Evolutionary conservation across 176 grass and related monocot genomes (phyloP), one percentile per base, ranked within the genome.

Genomic region (Bolboschoenus planiculmis): DNA sequence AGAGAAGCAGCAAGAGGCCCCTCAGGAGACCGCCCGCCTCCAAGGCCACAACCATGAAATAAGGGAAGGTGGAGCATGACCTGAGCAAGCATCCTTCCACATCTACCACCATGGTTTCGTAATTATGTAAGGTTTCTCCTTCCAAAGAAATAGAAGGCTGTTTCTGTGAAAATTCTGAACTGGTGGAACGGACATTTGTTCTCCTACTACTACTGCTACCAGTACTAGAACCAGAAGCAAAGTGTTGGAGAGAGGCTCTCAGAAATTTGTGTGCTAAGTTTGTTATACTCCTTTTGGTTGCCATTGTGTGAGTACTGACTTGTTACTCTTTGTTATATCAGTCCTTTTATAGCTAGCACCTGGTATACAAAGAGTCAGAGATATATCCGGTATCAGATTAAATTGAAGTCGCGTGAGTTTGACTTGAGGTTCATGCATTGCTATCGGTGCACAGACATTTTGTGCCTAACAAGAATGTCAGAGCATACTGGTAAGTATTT

Each of bases 31-130:
- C 85, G 11, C 94, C 94, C 16, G 85, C 94, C 74, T 97, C 91
- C 0, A 97, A 48, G 0, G 91, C 94, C 0, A 93, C 89, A 1
- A 93, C 89, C 94, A 97, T 93, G 89, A 97, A 97, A 91, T 93
- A 97, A 11, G 83, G 85, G 51, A 97, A 93, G 15, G 85, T 51
- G 35, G 83, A 36, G 15, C 50, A 0, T 10, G 83, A 71, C 47
- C 31, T 67, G 30, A 70, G 65, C 65, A 70, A 4, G 36, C 7
- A 70, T 70, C 36, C 65, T 43, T 70, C 65, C 7, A 70, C 65
- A 43, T 70, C 65, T 4, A 70, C 16, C 36, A 70, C 65, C 65
- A 24, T 70, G 65, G 65, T 70, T 70, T 70, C 42, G 35, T 42
- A 42, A 7, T 31, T 63, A 2, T 63, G 59, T 11, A 31, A 61